Evolutionary conservation across 2,329 filamentous ascomycete genomes (phyloP), one percentile per base, ranked within the genome.

Genomic region (Chaetomium globosum): DNA sequence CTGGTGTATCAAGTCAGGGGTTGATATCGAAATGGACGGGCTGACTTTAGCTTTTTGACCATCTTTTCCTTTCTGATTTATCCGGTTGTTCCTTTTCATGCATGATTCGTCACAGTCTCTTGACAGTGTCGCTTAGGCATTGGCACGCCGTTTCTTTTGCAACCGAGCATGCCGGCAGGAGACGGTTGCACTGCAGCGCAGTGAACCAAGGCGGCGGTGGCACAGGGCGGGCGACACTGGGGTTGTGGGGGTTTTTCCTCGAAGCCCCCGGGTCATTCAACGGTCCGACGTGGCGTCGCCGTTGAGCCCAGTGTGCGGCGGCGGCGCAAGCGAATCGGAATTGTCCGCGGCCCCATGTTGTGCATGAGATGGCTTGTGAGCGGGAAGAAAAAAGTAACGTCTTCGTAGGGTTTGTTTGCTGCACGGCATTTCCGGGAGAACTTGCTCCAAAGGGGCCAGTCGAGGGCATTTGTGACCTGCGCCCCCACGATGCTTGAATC

Each of bases 1-100:
- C n/a, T 53, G 58, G 58, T 39, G 46, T 60, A 59, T 31, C 43
- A 30, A 10, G 9, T 59, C 43, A 49, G 43, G 19, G 43, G 30
- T 33, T 36, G 28, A 31, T 19, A n/a, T 16, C n/a, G 30, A 19
- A n/a, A 16, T 26, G 7, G 12, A 13, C 16, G 36, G 36, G 36
- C 13, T 5, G 5, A 43, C 39, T 7, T 43, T 43, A 43, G 19
- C 16, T 7, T 7, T 19, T 43, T n/a, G 39, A 43, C 39, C n/a
- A 43, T n/a, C 39, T 43, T 43, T 43, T 43, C 39, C 39, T 43
- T 7, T 43, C 39, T 43, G 39, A 43, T 43, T 19, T 43, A 43
- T n/a, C 39, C 39, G 16, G 39, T 6, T n/a, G 5, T 43, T 43
- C 39, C 39, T 43, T 43, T 16, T 7, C 39, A 43, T 43, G 39